Evolutionary conservation across 805 yeast species (phyloP).

Genomic region (Myxozyma geophila): DNA sequence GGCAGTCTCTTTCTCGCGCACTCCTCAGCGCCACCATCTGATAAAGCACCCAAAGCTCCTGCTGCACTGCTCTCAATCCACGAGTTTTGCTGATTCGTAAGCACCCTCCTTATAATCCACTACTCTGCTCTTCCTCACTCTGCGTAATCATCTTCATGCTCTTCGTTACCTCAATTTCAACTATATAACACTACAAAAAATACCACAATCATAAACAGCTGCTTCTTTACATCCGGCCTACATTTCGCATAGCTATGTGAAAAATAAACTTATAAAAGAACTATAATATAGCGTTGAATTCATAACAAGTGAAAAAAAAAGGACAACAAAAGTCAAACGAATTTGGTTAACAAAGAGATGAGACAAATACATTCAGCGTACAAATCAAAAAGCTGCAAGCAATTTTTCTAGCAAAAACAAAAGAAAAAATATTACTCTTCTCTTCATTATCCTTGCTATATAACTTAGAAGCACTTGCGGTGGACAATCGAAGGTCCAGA

Average conservation of each 20-base stretch:
- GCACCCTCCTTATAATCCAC: background rate
- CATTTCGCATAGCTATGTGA: background rate
- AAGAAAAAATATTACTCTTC: background rate
- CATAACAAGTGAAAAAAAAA: background rate
- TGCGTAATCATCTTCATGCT: background rate
- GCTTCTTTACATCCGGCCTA: too few relatives aligned
- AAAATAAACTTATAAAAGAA: background rate
- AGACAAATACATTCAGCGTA: background rate
- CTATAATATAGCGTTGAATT: background rate
- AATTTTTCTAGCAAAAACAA: background rate
- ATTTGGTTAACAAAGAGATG: background rate
- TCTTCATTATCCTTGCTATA: background rate
- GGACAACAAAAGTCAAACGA: background rate
- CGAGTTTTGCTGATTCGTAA: background rate
- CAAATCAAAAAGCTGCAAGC: background rate
- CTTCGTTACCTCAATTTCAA: background rate
- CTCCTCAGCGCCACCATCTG: background rate
- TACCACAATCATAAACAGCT: background rate
- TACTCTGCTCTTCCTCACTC: background rate
- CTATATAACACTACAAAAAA: slow-evolving; percentile 7
- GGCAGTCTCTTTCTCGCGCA: background rate
- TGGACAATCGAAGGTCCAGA: slow-evolving; percentile 99
- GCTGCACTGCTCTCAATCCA: background rate
- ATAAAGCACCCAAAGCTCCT: background rate
- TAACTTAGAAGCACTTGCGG: slow-evolving; percentile 84